These are phyloP conservation scores for Pseudocohnilembus persalinus DNA, from an alignment of 169 alveolate genomes.

Conservation along the genomic window DNA sequence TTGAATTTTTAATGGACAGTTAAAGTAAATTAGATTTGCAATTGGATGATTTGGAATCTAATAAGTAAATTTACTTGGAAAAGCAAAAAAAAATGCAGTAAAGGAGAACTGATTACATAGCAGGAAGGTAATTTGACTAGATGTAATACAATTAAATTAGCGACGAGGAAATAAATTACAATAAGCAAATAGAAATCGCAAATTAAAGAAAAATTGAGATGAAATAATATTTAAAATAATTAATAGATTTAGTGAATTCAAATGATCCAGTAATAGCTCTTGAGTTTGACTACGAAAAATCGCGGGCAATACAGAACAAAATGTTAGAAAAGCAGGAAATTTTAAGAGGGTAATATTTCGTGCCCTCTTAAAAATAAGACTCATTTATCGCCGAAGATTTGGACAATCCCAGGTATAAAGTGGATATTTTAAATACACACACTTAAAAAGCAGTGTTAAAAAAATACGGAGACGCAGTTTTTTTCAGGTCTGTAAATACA, in stretches of 20 bases:
- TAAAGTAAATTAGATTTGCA: background rate
- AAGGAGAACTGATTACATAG: background rate
- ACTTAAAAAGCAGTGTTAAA: background rate
- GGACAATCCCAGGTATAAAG: background rate
- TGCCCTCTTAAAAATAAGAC: background rate
- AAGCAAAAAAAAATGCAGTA: conserved; percentile 1
- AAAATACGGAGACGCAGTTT: conserved; percentile 10
- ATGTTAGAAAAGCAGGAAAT: background rate
- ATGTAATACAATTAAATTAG: background rate
- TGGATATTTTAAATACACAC: conserved; percentile 20
- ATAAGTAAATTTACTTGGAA: background rate
- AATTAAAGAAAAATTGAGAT: background rate
- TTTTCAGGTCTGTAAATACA: background rate
- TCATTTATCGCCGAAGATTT: background rate
- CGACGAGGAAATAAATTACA: background rate
- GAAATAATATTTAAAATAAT: no score
- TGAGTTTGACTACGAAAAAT: background rate
- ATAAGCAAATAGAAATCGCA: background rate
- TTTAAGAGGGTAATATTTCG: background rate
- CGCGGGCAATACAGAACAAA: background rate
- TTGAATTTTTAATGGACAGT: background rate
- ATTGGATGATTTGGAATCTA: background rate
- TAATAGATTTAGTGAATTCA: no score
- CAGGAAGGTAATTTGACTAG: background rate
- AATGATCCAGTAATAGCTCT: background rate